Evolutionary conservation across 2,329 filamentous ascomycete species (phyloP), one percentile per base, ranked within the genome.

Genomic region (Rhinocladiella mackenziei): DNA sequence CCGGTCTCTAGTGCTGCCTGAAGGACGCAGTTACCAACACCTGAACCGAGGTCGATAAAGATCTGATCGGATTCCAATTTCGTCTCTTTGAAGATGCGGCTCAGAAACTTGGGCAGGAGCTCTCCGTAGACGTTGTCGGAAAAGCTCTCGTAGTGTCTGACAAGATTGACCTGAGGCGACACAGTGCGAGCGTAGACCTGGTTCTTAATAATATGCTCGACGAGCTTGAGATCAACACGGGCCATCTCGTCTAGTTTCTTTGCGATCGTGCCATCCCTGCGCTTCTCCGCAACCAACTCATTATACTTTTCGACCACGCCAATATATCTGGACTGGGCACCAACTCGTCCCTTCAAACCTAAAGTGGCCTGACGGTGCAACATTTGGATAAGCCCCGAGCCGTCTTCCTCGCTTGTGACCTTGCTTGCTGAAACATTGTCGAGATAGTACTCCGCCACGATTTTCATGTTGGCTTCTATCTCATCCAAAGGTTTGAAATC

Each of bases 71-170:
- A 91, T 48, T 80, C 89, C 63, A 97, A 80, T 32, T 79, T 74
- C 2, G 85, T 84, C 62, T 87, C 78, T 56, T 82, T 78, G 56
- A 98, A 81, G 48, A 97, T 87, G 45, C 83, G 80, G 51, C 84
- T 85, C 53, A 92, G 78, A 61, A 98, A 94, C 1, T 83, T 81
- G 14, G 89, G 84, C 20, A 92, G 74, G 18, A 98, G 78, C 65
- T 98, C 92, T 61, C 92, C 92, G 61, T 98, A 98, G 28, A 94
- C 86, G 57, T 94, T 91, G 65, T 94, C 88, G 54, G 86, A 87
- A 56, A 89, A 91, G 61, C 89, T 88, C 60, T 92, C 80, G 63
- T 97, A 96, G 57, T 86, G 83, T 46, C 81, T 80, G 9, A 97
- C 78, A 7, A 83, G 78, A 52, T 94, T 86, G 17, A 95, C 88